These are phyloP conservation scores for Xylaria arbuscula DNA, from an alignment of 2,329 filamentous ascomycete species.

Conservation along the genomic window DNA sequence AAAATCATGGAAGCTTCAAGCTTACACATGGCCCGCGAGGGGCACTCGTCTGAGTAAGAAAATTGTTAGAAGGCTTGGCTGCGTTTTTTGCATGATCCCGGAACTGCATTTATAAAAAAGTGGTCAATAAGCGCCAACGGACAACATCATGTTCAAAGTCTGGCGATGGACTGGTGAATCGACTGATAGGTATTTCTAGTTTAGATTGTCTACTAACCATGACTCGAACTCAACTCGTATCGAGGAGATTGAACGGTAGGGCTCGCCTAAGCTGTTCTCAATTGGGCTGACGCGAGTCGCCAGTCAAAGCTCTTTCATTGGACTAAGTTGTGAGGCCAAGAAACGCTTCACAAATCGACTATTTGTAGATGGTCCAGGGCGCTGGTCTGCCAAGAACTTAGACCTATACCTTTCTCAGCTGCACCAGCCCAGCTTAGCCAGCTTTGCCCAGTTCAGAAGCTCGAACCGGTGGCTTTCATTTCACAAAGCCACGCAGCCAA, in stretches of 20 bases:
- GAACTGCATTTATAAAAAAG: neutral
- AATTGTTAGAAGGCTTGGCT: neutral
- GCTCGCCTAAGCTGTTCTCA: neutral
- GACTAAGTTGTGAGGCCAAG: slow-evolving; percentile 8
- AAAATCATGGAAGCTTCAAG: neutral
- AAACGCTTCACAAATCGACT: slow-evolving; percentile 21
- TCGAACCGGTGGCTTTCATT: slow-evolving; percentile 2
- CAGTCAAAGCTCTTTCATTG: slow-evolving; percentile 22
- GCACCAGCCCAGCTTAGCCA: neutral
- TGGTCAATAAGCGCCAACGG: neutral
- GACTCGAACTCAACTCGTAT: slow-evolving; percentile 34
- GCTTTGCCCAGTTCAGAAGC: neutral
- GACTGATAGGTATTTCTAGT: neutral
- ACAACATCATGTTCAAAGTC: neutral
- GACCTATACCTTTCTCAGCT: slow-evolving; percentile 23
- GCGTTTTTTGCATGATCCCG: slow-evolving; percentile 7
- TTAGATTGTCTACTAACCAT: neutral
- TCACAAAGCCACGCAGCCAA: neutral
- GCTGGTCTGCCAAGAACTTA: slow-evolving; percentile 8
- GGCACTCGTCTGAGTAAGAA: slow-evolving; percentile 3
- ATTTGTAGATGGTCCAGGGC: slow-evolving; percentile 26
- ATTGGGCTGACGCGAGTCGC: slow-evolving; percentile 23
- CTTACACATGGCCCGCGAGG: neutral
- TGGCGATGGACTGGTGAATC: slow-evolving; percentile 6
- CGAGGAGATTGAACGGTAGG: slow-evolving; percentile 32